Evolutionary conservation across 805 yeast genomes (phyloP), one percentile per base, ranked within the genome.

Genomic region (Candida chauliodis): DNA sequence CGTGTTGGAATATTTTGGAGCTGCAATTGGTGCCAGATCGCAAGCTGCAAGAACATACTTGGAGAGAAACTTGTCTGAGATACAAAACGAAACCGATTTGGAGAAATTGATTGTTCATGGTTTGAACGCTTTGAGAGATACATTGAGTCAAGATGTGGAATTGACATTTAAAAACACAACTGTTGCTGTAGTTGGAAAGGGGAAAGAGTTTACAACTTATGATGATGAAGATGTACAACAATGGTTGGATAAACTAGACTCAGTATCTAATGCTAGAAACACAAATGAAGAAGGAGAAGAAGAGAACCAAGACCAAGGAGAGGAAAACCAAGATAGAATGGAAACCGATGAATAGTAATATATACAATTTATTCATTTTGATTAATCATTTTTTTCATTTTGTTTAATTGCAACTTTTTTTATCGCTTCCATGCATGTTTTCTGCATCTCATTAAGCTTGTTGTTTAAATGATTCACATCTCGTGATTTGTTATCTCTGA

Each of bases 11-110:
- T 85, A 90, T 58, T 78, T 76, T 50, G 98, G 96, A 24, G 81
- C 96, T 9, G 95, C 99, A 25, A 88, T 93, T 55, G 99, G 99
- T 33, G 98, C 99, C 8, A 78, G 99, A 58, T 91, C 98, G 2
- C 99, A 93, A 66, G 98, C 98, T 36, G 97, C 96, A 11, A 80
- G 95, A 68, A 93, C 99, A 2, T 93, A 88, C 52, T 69, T 93
- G 57, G 99, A 93, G 64, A 81, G 96, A 57, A 82, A 83, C 49
- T 73, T 81, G 56, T 88, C 85, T 25, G 69, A 71, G 21, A 85
- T 87, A 49, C 66, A 79, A 14, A 73, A 75, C 38, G 67, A 79
- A 6, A 67, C 76, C 9, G 67, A 74, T 26, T 65, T 79, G 29
- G 95, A 88, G 51, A 81, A 85, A 50, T 76, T 93, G 48, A 79